Base-by-base conservation (phyloP, 495 filamentous ascomycete genomes). In the Chaetomium tenue region DNA sequence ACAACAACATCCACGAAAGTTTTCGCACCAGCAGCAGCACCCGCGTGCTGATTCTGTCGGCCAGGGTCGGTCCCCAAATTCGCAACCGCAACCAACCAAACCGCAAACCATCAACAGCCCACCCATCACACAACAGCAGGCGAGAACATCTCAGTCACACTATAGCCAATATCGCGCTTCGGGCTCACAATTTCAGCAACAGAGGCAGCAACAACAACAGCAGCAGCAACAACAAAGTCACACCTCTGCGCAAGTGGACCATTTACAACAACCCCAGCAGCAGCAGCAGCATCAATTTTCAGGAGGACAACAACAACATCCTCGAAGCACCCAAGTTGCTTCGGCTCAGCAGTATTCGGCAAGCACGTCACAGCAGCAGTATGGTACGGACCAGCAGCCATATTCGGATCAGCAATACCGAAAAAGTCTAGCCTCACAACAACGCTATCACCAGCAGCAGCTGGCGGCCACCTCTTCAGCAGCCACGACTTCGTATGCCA, bases 381-480 rank as follows among this genome's bases (percentile, higher is more conserved):
- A 67, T 46, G 23, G 60, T 11, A 50, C 71, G 9, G 63, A 37
- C 52, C 71, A 74, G 52, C 68, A 69, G 44, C 22, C 68, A n/a
- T 73, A 70, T 46, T 28, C 62, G 22, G 18, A 54, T 18, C 63
- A 22, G 13, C 72, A 70, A 11, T 59, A 66, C 13, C 73, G 72
- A 58, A 71, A 75, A 51, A 68, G 70, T 37, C 58, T 66, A 12
- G 33, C 61, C 20, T 58, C 75, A 4, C 75, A 77, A 25, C 77
- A 76, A 61, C 77, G 78, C n/a, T 75, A 78, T 52, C 76, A 77
- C 50, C 76, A 77, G 47, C 78, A 77, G 30, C 77, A 80, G 58
- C 70, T 80, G 33, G 68, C 67, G 46, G 76, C 73, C 9, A 73
- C 70, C 20, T 73, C 76, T 23, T 73, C 77, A 30, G 63, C 76